phyloP scores from a whole-genome alignment of 2,329 filamentous ascomycete species.

The Hypocrella siamensis region DNA sequence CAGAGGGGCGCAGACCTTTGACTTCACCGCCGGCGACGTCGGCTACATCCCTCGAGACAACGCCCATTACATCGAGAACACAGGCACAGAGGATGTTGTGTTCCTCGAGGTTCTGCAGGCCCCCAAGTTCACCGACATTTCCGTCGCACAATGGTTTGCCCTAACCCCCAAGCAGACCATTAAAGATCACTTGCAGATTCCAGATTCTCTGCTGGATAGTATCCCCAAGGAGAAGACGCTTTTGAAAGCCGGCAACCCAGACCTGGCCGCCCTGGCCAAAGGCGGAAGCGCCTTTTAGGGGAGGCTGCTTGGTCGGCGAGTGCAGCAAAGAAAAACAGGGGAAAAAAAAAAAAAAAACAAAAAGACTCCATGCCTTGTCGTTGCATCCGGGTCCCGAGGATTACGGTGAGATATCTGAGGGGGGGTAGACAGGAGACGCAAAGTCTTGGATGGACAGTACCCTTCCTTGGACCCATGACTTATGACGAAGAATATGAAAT shows the following conservation, averaged over 20 bases:
- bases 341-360: no score
- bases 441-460: no score
- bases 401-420: no score
- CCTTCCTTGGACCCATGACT: no score
- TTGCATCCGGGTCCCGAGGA: no score
- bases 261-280: conserved; percentile 14
- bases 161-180: conserved; percentile 42
- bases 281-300: conserved; percentile 8
- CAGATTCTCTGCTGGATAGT: conserved; percentile 18
- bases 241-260: conserved; percentile 23
- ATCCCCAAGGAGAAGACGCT: conserved; percentile 25
- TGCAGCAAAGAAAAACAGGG: no score
- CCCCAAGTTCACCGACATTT: conserved; percentile 34
- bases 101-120: conserved; percentile 45
- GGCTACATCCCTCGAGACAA: conserved; percentile 35
- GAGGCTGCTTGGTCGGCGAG: no score
- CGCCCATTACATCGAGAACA: conserved; percentile 47
- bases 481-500: no score
- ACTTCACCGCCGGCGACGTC: conserved; percentile 43
- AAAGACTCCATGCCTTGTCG: no score
- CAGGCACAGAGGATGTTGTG: conserved; percentile 37
- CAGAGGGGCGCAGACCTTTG: conserved; percentile 34
- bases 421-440: no score
- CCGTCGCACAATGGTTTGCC: conserved; percentile 41
- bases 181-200: conserved; percentile 34